Evolutionary conservation across 2,329 filamentous ascomycete genomes (phyloP), one percentile per base, ranked within the genome.

Genomic region (Hymenoscyphus infarciens): DNA sequence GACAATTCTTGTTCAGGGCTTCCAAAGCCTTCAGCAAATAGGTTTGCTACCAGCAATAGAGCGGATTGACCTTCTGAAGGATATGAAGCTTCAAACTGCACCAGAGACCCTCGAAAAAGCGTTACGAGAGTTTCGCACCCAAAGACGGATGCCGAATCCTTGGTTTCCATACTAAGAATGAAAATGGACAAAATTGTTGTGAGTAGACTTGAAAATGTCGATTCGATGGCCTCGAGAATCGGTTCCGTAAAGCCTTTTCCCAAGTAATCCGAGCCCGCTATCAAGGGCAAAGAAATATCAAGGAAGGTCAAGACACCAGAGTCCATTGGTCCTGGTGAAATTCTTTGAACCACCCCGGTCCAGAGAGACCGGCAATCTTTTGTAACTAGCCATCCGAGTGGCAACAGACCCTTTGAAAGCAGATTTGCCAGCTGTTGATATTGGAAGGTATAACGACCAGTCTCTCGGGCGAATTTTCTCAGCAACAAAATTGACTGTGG

Each of bases 311-410:
- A 61, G 2, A 75, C 74, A 29, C 78, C 76, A 19, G 72, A 62
- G 60, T 74, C 75, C 3, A 67, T 67, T 5, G 63, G 63, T 6
- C 69, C 69, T 8, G 71, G 67, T 0, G 77, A 76, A 16, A 82
- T 62, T 7, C 65, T 66, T 22, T 75, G 75, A 22, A 78, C 70
- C 3, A 77, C 72, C 10, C 70, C 66, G 3, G 72, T 73, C 80
- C 80, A 83, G 31, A 81, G 52, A 1, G 65, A 62, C n/a, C 72
- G 69, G 60, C 82, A 79, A 3, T 74, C 75, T 27, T 68, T 71
- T 0, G 79, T 80, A 5, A 76, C 75, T 29, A 83, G 70, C 81
- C 81, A 83, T 10, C 76, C 73, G 4, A 72, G 59, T 0, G 79
- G 79, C 27, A 83, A 66, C 4, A 66, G 62, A 1, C 72, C 73